Evolutionary conservation across 2,329 filamentous ascomycete genomes (phyloP), one percentile per base, ranked within the genome.

Genomic region (Chalara sp.): DNA sequence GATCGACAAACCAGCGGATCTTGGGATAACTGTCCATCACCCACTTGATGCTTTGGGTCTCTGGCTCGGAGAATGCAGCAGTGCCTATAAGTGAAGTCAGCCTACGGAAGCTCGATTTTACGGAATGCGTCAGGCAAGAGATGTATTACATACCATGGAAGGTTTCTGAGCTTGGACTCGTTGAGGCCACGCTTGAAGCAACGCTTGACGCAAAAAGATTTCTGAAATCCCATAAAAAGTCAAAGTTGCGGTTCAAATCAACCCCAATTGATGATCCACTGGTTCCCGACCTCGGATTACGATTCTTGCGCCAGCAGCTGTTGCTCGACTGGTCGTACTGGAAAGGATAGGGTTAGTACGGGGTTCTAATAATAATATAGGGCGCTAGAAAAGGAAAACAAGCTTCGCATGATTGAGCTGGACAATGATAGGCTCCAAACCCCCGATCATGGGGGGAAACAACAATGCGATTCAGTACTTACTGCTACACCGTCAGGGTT

Each of bases 231-330:
- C 78, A 82, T 6, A 79, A 61, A 62, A 78, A 76, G 61, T 80
- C 76, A 57, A 79, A 79, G 67, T 80, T 80, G 48, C 77, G 71
- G 63, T 80, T 80, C 46, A 80, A 65, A 56, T 80, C 77, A 32
- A 79, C 67, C 13, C 76, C 76, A 30, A 74, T 50, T 7, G 65
- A 64, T 30, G 53, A 8, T 8, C 43, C 4, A 59, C 58, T 40
- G 63, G 52, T 4, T 67, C 63, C 1, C 1, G 69, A 66, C 30
- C 64, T 68, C 0, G 72, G 67, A 62, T 77, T 79, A 33, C 76
- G 73, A 62, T 80, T 80, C 68, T 79, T 79, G 56, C 76, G 72
- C 77, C 76, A 80, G 67, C 76, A 78, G 31, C 63, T 64, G 57
- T 73, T 68, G 31, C 68, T 72, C 13, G 66, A 61, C 58, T 80